Evolutionary conservation across 1,139 yeast genomes (phyloP).

Genomic region (Pichia sp.): DNA sequence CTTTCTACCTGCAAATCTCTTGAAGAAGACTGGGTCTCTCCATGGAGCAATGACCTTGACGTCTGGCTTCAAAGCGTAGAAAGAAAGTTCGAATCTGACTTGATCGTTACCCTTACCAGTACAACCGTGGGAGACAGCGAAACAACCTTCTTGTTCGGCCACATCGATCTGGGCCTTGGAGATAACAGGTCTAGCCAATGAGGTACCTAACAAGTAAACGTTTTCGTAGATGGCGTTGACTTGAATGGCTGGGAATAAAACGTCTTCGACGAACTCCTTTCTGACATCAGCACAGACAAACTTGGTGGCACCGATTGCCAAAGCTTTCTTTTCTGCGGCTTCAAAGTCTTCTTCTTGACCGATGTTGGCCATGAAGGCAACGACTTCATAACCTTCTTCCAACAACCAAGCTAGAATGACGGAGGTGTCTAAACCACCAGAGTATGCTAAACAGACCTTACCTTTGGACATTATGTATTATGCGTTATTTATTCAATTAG

Average conservation of each 20-base stretch:
- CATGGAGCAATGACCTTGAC: conserved; percentile 97
- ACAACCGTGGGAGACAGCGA: conserved; percentile 98
- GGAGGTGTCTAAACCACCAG: conserved; percentile 98
- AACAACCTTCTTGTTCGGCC: conserved; percentile 96
- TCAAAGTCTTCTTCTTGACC: conserved; percentile 99
- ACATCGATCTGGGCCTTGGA: conserved; percentile 97
- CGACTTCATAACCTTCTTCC: conserved; percentile 96
- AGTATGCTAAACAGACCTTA: conserved; percentile 97
- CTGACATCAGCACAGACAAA: conserved; percentile 92
- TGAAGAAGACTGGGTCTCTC: conserved; percentile 94
- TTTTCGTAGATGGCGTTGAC: conserved; percentile 96
- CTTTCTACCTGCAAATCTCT: conserved; percentile 96
- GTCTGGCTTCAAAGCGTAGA: conserved; percentile 97
- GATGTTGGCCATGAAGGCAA: conserved; percentile 95
- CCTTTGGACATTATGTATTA: conserved; percentile 72
- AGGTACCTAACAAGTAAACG: conserved; percentile 92
- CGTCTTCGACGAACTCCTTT: conserved; percentile 88
- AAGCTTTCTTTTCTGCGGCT: conserved; percentile 94
- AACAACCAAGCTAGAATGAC: conserved; percentile 96
- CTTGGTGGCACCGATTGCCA: conserved; percentile 95
- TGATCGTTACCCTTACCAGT: conserved; percentile 99
- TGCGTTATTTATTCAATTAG: neutral
- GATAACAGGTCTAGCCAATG: conserved; percentile 96
- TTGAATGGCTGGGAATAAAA: conserved; percentile 94
- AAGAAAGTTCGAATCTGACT: conserved; percentile 93